Conservation (phyloP, 2,329 filamentous ascomycete genomes). For the Hymenoscyphus infarciens region DNA sequence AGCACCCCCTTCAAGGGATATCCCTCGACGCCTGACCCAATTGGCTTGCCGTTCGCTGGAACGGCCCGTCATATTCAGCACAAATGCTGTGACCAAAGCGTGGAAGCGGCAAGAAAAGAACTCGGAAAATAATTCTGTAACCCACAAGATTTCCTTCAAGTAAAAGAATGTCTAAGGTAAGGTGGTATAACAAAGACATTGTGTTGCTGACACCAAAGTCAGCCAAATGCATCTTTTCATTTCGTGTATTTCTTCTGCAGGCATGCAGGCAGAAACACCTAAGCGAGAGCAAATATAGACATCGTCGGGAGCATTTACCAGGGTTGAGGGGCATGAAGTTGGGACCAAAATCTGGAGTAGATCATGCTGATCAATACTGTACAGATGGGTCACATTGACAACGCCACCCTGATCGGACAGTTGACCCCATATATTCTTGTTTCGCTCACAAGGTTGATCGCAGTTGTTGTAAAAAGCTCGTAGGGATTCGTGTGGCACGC, state of each 20-base stretch:
- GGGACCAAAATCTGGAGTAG: background rate
- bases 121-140: background rate
- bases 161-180: background rate
- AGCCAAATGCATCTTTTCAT: too few species aligned
- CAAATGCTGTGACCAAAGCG: background rate
- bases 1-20: background rate
- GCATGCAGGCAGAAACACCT: background rate
- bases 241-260: too few species aligned
- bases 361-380: background rate
- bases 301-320: too few species aligned
- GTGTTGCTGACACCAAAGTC: too few species aligned
- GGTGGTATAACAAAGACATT: background rate
- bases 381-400: background rate
- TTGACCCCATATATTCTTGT: background rate
- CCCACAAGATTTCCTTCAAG: background rate
- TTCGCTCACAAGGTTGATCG: background rate
- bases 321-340: background rate
- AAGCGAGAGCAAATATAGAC: background rate
- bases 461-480: background rate
- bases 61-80: background rate
- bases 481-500: too few species aligned
- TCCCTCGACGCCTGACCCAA: background rate
- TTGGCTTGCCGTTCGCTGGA: background rate
- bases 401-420: background rate
- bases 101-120: background rate